Percentiles rank a stretch among this genome's conserved stretches.
phyloP scores from a whole-genome alignment of 179 eudicot genomes.

The Actinidia chinensis region DNA sequence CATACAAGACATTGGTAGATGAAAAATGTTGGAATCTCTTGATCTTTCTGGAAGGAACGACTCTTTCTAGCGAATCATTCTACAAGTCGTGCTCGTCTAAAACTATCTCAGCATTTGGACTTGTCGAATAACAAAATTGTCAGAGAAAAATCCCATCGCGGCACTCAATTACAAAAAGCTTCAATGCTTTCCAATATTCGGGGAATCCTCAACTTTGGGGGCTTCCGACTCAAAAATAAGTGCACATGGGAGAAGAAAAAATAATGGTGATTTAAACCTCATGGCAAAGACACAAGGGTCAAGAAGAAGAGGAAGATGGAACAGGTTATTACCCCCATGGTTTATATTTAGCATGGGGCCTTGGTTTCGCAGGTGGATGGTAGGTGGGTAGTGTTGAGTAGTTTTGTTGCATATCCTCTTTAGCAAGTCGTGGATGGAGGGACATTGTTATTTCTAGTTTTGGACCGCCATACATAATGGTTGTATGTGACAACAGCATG shows the following conservation, averaged over 20 bases:
- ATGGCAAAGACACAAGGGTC: too few relatives aligned
- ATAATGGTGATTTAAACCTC: background rate
- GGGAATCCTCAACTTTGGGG: background rate
- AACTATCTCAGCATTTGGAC: constrained; percentile 10
- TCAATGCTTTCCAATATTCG: background rate
- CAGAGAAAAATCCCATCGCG: background rate
- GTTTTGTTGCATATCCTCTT: too few relatives aligned
- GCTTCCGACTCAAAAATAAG: background rate
- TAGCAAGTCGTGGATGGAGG: background rate
- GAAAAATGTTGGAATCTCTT: constrained; percentile 5
- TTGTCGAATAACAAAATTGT: constrained; percentile 24
- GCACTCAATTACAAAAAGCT: constrained; percentile 1
- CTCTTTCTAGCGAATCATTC: constrained; percentile 40
- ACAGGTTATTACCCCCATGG: background rate
- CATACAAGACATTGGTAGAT: constrained; percentile 18
- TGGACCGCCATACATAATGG: background rate
- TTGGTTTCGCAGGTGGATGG: background rate
- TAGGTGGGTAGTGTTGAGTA: too few relatives aligned
- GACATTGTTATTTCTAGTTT: background rate
- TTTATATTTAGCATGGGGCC: background rate
- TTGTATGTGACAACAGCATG: background rate
- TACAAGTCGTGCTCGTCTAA: background rate
- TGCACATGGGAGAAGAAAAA: background rate
- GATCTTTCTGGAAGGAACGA: constrained; percentile 34
- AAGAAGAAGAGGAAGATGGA: background rate